Base-by-base conservation (phyloP, 352 stramenopile genomes). In the Pythium diclinum region DNA sequence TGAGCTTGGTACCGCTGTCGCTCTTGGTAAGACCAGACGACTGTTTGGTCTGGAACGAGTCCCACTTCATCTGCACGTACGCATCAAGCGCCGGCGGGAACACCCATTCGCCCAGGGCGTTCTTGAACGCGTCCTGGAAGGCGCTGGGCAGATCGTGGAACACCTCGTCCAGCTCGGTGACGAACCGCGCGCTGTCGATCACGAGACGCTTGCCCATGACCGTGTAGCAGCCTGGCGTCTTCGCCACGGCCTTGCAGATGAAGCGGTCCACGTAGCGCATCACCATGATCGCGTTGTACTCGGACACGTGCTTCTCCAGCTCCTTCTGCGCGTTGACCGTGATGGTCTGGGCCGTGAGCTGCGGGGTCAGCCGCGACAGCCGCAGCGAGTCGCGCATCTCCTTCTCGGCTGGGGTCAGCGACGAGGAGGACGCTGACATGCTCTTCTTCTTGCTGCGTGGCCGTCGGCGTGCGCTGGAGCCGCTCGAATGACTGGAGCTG, bases 211-310 rank as follows among this genome's bases (percentile, higher is more conserved):
- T 60, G 36, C 76, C 65, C 3, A 67, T 56, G 56, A 92, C 82
- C n/a, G 71, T 75, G 64, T 92, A 92, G 59, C 81, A 90, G 3
- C 83, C 83, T 0, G 83, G 79, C 9, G 78, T 72, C 70, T 88
- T 89, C 53, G 74, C 83, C 42, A 83, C 77, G 4, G 83, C 83
- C 63, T 89, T 90, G 71, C 72, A 84, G 58, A 92, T 80, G 46
- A 92, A 92, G 19, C 83, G 76, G 23, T 92, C 81, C n/a, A 92
- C 73, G 62, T 90, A 92, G 17, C 83, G 83, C 61, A 92, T 73
- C 17, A 92, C 75, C 83, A 92, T 92, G 59, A 90, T 88, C 52
- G 83, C 81, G 38, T 77, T 89, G 75, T 92, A 90, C 67, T 92
- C 83, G 40, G 74, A 76, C 68, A 90, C 38, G 59, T 78, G 79